Evolutionary conservation across 2,329 filamentous ascomycete genomes (phyloP), one percentile per base, ranked within the genome.

Genomic region (Botrytis aclada): DNA sequence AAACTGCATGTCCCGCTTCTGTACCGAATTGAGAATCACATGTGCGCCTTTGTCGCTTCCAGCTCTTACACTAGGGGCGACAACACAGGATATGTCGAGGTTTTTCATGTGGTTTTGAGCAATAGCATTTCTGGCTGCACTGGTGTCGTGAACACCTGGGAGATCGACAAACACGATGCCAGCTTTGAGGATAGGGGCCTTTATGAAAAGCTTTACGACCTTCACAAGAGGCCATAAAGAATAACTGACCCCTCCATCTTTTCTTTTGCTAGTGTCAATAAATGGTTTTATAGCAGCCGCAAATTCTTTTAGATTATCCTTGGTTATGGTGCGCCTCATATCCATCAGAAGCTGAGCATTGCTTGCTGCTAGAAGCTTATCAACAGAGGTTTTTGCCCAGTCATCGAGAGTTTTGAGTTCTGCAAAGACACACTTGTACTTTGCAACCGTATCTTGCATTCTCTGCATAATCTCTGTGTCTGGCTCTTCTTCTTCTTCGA

Each of bases 341-440:
- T 76, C 75, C 18, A 78, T 79, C 69, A 7, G 82, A 82, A 74
- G 85, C 85, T 3, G 86, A 81, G 4, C 82, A 81, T 69, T 82
- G 81, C 39, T 85, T 82, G 69, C 85, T 85, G 0, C 82, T 81
- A 77, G 83, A 84, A 25, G 63, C 62, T 25, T 54, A 32, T 6
- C 82, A 81, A 41, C 85, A 82, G 4, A 75, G 20, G 39, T 47
- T 37, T 10, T 72, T 34, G 29, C 54, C 34, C 47, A 47, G 43
- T 65, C 62, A 0, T 34, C 20, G 16, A 65, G n/a, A 6, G 7
- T 3, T 16, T 65, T 22, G 41, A 65, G 41, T 5, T 65, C 39
- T 4, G 39, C 4, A 47, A 65, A 65, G 29, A 65, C n/a, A 65
- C 62, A 64, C 29, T 64, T 64, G 62, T 45, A 64, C n/a, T 64